Base-by-base conservation (phyloP, 345 rosid genomes). In the Eucalyptus globulus region DNA sequence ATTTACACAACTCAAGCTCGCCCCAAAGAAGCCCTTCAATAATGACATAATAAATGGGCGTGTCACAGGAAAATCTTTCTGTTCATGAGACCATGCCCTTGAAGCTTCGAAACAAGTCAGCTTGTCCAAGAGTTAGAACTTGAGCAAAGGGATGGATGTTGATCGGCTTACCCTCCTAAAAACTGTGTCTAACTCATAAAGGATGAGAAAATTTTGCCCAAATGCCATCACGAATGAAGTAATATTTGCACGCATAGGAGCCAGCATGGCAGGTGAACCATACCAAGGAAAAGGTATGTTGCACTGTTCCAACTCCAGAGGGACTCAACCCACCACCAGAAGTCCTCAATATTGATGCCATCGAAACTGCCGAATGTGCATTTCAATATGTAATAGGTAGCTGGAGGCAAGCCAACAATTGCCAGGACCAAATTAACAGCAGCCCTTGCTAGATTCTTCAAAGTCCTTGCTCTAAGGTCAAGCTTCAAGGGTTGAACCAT, bases 251-350 rank as follows among this genome's bases (percentile, higher is more conserved):
- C 51, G 88, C 94, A 90, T 89, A 92, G 89, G 43, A 90, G 92
- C 94, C 97, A 88, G 89, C 90, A 92, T 67, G 99, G 99, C 44
- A 98, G 94, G 90, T 96, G 97, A 53, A 95, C 94, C 95, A 95
- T 93, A 92, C 98, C 95, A 86, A 97, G 93, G 89, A 93, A 98
- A 86, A 98, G 93, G 94, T 96, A 98, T 17, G 99, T 98, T 13
- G 99, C 98, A 91, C 98, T 97, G 93, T 95, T 95, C 99, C 99
- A 98, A 43, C 93, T 95, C 98, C 97, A 96, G 21, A 98, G 94
- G 67, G 97, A 95, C 89, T 96, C 98, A 81, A 95, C 88, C 98
- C 99, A 97, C 53, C 80, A 92, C 99, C 99, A 97, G 92, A 96
- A 96, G 72, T 95, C 96, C 34, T 95, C 96, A 49, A 94, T 90